A percentile compares a stretch with the other conserved stretches of the same genome.
phyloP scores from a whole-genome alignment of 2,329 filamentous ascomycete genomes.

The Teratosphaeria zuluensis region DNA sequence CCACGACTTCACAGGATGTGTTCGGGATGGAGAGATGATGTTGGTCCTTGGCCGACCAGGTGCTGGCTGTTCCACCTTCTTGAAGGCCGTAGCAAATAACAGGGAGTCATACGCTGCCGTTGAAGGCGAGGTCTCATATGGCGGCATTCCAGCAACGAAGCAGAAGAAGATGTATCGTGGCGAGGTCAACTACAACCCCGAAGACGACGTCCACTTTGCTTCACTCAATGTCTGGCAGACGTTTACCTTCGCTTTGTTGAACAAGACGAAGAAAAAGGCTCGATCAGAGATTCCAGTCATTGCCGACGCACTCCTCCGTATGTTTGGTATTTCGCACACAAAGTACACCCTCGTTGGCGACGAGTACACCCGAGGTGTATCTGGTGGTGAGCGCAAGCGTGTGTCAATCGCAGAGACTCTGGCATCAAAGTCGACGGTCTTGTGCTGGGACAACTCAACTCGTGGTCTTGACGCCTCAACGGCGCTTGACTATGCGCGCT shows the following conservation, averaged over 20 bases:
- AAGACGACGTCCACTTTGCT: slow-evolving; percentile 68
- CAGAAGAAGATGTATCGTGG: slow-evolving; percentile 61
- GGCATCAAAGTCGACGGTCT: slow-evolving; percentile 61
- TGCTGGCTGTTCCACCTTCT: slow-evolving; percentile 64
- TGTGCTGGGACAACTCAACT: slow-evolving; percentile 73
- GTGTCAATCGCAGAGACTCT: slow-evolving; percentile 71
- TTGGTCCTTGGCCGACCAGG: slow-evolving; percentile 64
- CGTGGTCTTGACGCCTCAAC: slow-evolving; percentile 72
- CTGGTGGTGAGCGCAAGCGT: slow-evolving; percentile 71
- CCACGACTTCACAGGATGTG: slow-evolving; percentile 57
- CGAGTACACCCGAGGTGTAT: slow-evolving; percentile 61
- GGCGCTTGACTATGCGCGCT: slow-evolving; percentile 67
- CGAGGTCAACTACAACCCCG: slow-evolving; percentile 69
- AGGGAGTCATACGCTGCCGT: slow-evolving; percentile 56
- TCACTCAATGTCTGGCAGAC: slow-evolving; percentile 69
- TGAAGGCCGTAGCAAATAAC: slow-evolving; percentile 66
- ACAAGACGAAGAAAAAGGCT: slow-evolving; percentile 62
- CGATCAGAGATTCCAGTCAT: slow-evolving; percentile 57
- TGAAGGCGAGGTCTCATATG: slow-evolving; percentile 61
- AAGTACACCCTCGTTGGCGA: slow-evolving; percentile 68
- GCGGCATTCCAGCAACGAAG: slow-evolving; percentile 58
- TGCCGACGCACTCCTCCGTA: slow-evolving; percentile 59
- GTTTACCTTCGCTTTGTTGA: slow-evolving; percentile 62
- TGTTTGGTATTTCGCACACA: slow-evolving; percentile 71
- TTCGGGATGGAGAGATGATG: slow-evolving; percentile 59